Base-by-base conservation (phyloP, 2,329 filamentous ascomycete genomes). In the Zymoseptoria crescenta region DNA sequence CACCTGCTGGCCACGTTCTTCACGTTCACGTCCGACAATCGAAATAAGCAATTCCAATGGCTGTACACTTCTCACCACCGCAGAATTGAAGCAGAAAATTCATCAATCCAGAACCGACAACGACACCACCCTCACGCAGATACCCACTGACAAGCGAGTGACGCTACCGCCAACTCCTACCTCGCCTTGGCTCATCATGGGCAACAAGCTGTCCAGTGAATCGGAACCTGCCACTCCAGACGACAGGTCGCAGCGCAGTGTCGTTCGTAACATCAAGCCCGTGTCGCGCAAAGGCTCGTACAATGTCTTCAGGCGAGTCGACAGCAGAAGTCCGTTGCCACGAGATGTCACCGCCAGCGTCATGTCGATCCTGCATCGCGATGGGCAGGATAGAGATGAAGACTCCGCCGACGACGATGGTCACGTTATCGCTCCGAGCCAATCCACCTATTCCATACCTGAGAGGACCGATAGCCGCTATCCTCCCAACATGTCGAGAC, bases 291-390 rank as follows among this genome's bases (percentile, higher is more conserved):
- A 68, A 59, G 66, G 68, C 61, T 71, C 69, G 1, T 65, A 63
- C 55, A 69, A 69, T 54, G 59, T 71, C n/a, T 68, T 70, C 67
- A 70, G 68, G 60, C 66, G 68, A 19, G 59, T 69, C 45, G 68
- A 70, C 54, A 65, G 61, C 52, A 64, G 62, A 50, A 65, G 62
- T 30, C 66, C 66, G 8, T 55, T 68, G 57, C 62, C 65, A 16
- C 57, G 64, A 24, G 62, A 67, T 52, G 56, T 64, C 49, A 67
- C 59, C 24, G 57, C 64, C 52, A 66, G 64, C 21, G 65, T 67
- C 59, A 66, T 66, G 64, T 66, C 64, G 21, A 57, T 64, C 27
- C 30, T 64, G 30, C 57, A 64, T 45, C 63, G 58, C 27, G 56
- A 64, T 53, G 57, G 57, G 13, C 60, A 57, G 58, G 64, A 61